Evolutionary conservation across 164 flowering plant genomes (phyloP), one percentile per base, ranked within the genome.

Genomic region (Vitis amurensis): DNA sequence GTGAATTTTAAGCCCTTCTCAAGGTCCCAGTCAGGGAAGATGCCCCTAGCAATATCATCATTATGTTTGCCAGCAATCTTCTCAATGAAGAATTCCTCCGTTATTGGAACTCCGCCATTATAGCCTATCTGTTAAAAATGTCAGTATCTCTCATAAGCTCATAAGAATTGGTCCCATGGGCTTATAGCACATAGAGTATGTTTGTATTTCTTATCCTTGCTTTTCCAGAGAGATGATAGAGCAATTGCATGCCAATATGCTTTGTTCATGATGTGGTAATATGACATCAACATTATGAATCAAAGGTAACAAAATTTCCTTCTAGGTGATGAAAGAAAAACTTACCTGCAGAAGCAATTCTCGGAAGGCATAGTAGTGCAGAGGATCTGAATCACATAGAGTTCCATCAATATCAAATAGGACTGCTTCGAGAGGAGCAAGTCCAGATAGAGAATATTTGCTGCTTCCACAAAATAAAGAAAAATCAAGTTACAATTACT

Each of bases 381-480:
- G 78, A 19, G 99, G 98, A 85, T 95, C 99, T 11, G 99, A 91
- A 82, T 95, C 99, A 73, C 93, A 89, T 2, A 93, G 69, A n/a
- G 98, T 95, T 77, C 98, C 99, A 86, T 95, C 98, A 37, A 93
- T 85, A 65, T 93, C 99, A 78, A 95, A 93, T 47, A 95, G 80
- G 9, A 93, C 78, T 31, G 98, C 97, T 78, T 93, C 89, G 55
- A 93, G 76, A 17, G 99, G 96, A 74, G 90, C 94, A 71, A 86
- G 78, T 56, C 69, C 59, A 15, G 84, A 68, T 14, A 91, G 87
- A 67, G 91, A 82, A 73, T 68, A 55, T 69, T 73, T 83, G 78
- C 88, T 84, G 87, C 68, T 67, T 56, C 63, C 65, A 77, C 15
- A 72, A 74, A 74, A 69, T 30, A 12, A 49, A 67, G 15, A 8